Evolutionary conservation across 495 filamentous ascomycete species (phyloP).

Genomic region (Pyrenopolyporus hunteri): DNA sequence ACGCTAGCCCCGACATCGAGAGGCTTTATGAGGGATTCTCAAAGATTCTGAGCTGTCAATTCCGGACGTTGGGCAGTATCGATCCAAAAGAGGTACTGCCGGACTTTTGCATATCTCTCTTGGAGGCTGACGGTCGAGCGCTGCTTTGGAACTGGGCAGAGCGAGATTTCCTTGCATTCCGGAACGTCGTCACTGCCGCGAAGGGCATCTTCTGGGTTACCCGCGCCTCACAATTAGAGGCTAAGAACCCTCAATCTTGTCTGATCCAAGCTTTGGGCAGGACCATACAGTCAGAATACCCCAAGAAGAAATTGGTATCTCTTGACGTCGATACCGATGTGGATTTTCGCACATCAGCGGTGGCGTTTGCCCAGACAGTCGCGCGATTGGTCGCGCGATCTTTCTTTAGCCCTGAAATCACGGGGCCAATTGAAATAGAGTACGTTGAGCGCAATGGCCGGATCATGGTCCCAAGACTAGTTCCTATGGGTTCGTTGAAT

Average conservation of each 20-base stretch:
- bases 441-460: conserved; percentile 35
- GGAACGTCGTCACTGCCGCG: conserved; percentile 11
- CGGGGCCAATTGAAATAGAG: conserved; percentile 32
- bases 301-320: conserved; percentile 33
- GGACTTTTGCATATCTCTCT: conserved; percentile 35
- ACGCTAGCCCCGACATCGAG: neutral
- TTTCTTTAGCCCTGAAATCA: conserved; percentile 49
- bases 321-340: conserved; percentile 30
- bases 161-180: conserved; percentile 27
- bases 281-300: conserved; percentile 42
- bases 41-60: conserved; percentile 4
- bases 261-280: conserved; percentile 36
- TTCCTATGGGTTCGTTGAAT: conserved; percentile 30
- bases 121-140: conserved; percentile 27
- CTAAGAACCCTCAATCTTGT: conserved; percentile 25
- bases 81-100: conserved; percentile 4
- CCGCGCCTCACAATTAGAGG: conserved; percentile 31
- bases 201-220: conserved; percentile 42
- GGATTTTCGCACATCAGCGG: neutral
- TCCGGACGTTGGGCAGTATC: conserved; percentile 23
- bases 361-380: conserved; percentile 41
- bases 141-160: conserved; percentile 37
- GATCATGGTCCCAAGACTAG: conserved; percentile 40
- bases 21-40: conserved; percentile 2
- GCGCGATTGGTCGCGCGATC: conserved; percentile 62